Evolutionary conservation across 495 filamentous ascomycete genomes (phyloP).

Genomic region (Cladorrhinum samala): DNA sequence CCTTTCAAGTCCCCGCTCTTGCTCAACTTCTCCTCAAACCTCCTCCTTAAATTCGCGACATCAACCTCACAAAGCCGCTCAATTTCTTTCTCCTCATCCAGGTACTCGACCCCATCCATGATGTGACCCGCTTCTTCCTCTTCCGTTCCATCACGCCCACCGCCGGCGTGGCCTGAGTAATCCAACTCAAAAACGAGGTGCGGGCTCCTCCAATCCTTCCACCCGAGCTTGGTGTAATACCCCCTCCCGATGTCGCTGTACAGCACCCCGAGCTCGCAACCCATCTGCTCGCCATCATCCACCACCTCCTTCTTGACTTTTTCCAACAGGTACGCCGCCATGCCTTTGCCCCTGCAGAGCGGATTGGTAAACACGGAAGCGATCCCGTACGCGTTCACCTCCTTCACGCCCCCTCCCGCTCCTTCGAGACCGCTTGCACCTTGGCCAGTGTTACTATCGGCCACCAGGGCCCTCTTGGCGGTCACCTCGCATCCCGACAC

Average conservation of each 20-base stretch:
- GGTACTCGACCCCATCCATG: not conserved
- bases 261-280: constrained; percentile 8
- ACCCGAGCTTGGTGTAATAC: constrained; percentile 15
- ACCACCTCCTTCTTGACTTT: constrained; percentile 8
- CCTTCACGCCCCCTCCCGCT: no score
- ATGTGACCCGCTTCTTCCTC: no score
- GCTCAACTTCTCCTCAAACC: not conserved
- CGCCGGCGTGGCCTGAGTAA: not conserved
- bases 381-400: constrained; percentile 9
- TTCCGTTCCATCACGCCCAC: no score
- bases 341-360: constrained; percentile 10
- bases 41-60: not conserved
- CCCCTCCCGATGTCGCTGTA: constrained; percentile 17
- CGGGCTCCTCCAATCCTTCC: constrained; percentile 13
- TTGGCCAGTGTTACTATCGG: not conserved
- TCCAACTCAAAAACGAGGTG: constrained; percentile 3
- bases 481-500: constrained; percentile 19
- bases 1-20: not conserved
- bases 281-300: constrained; percentile 3
- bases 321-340: constrained; percentile 16
- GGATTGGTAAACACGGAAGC: constrained; percentile 20
- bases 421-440: no score
- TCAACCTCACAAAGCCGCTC: no score
- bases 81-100: no score
- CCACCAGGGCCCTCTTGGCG: constrained; percentile 8